Evolutionary conservation across 75 land plant species (phyloP).

Genomic region (Selaginella moellendorffii): DNA sequence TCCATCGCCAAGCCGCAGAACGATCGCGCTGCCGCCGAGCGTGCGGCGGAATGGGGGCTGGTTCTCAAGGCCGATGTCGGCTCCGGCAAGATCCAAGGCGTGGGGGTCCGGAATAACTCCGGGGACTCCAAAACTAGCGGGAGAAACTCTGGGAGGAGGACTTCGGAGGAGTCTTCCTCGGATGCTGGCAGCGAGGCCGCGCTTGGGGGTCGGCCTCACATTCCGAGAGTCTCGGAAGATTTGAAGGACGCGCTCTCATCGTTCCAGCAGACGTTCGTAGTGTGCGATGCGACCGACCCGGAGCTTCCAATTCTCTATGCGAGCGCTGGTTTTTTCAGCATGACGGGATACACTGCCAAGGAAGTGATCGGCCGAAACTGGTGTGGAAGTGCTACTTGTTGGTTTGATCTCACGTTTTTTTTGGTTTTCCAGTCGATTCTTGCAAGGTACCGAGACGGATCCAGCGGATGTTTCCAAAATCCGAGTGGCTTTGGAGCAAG

Average conservation of each 20-base stretch:
- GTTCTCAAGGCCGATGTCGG: constrained; percentile 56
- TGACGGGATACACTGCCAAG: constrained; percentile 71
- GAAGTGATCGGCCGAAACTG: constrained; percentile 78
- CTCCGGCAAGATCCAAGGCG: constrained; percentile 15
- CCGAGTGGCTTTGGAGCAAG: background rate
- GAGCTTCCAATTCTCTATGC: constrained; percentile 72
- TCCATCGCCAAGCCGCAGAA: constrained; percentile 6
- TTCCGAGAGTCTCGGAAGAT: constrained; percentile 59
- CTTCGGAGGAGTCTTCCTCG: constrained; percentile 11
- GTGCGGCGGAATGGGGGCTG: constrained; percentile 87
- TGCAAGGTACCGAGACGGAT: constrained; percentile 5
- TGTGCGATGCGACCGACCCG: constrained; percentile 68
- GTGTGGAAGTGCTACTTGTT: constrained; percentile 19
- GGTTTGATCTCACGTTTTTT: background rate
- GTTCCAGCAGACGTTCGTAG: constrained; percentile 86
- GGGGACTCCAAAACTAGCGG: background rate
- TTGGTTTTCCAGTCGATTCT: constrained; percentile 2
- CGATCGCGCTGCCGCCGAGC: constrained; percentile 33
- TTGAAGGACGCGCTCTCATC: constrained; percentile 63
- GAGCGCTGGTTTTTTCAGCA: constrained; percentile 80
- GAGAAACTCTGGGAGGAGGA: constrained; percentile 9
- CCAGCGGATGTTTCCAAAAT: background rate
- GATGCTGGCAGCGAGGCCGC: background rate
- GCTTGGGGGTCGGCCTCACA: constrained; percentile 1
- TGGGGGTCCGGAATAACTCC: background rate